Percentiles rank a stretch among this genome's conserved stretches.
These are phyloP conservation scores for Puya raimondii DNA, from an alignment of 176 grass and related monocot genomes.

Conservation along the genomic window DNA sequence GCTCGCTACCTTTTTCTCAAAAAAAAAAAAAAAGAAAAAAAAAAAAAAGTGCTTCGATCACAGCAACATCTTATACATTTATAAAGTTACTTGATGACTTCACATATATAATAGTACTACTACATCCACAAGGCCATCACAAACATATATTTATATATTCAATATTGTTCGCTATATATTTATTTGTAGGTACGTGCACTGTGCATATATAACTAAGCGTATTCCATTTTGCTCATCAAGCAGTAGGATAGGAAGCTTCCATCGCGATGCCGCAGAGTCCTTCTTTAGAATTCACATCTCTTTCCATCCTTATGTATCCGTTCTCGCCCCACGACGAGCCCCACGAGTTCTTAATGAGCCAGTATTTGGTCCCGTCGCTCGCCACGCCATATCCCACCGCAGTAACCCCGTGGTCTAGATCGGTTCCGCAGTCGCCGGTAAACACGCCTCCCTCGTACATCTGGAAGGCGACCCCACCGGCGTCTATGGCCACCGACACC, in stretches of 20 bases:
- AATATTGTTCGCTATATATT: too few relatives aligned
- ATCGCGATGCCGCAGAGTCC: slow-evolving; percentile 56
- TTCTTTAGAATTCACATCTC: slow-evolving; percentile 20
- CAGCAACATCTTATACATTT: too few relatives aligned
- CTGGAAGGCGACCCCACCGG: slow-evolving; percentile 27
- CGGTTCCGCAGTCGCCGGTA: slow-evolving; percentile 29
- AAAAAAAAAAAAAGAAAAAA: too few relatives aligned
- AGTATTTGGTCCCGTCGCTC: slow-evolving; percentile 35
- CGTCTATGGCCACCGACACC: slow-evolving; percentile 46
- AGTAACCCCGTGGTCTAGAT: slow-evolving; percentile 44
- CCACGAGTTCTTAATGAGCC: slow-evolving; percentile 66
- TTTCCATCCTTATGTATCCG: slow-evolving; percentile 42
- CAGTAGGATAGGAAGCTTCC: slow-evolving; percentile 31
- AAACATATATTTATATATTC: too few relatives aligned
- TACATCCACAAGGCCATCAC: too few relatives aligned
- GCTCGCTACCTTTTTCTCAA: too few relatives aligned
- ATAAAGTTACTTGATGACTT: too few relatives aligned
- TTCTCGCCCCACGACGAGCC: slow-evolving; percentile 42
- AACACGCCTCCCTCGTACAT: slow-evolving; percentile 51
- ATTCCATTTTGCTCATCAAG: not conserved
- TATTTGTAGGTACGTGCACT: too few relatives aligned
- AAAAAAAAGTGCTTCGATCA: too few relatives aligned
- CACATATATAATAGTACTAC: too few relatives aligned
- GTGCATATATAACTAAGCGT: too few relatives aligned
- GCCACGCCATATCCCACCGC: slow-evolving; percentile 50